Evolutionary conservation across 164 flowering plant species (phyloP), one percentile per base, ranked within the genome.

Genomic region (Sextonia rubra): DNA sequence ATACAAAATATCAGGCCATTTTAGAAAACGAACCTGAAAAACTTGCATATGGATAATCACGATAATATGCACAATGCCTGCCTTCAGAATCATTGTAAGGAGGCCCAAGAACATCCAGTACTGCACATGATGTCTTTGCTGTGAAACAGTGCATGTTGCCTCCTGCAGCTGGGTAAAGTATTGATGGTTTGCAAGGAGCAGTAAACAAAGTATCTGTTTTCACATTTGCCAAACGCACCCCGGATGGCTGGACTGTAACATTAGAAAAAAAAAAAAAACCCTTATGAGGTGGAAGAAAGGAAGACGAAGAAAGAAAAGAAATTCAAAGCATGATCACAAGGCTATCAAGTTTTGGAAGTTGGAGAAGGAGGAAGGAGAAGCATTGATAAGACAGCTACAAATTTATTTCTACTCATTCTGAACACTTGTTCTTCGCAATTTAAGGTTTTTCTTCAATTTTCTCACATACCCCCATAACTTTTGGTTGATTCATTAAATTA

Each of bases 81-180:
- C 89, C 98, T 27, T 91, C 92, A 15, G 81, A 81, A 63, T 80
- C 80, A 0, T 90, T 84, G 74, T 94, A 94, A 27, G 98, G 97
- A 37, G 98, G 98, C 70, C 95, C 95, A 32, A 94, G 69, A 66
- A 94, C 97, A 80, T 94, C 98, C 65, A 94, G 89, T 48, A 94
- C 83, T 0, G 87, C 95, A 71, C 97, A 91, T 6, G 98, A 83
- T 29, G 93, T 91, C 48, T 86, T 67, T 18, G 98, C 98, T 1
- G 85, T 89, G 81, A 92, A 91, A 17, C 79, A 80, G 77, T 92
- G 98, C 70, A 94, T 87, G 74, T 94, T 94, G 47, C 98, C 97
- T 58, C 97, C 98, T 2, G 90, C 75, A 17, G 88, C 84, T 52
- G 98, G 97, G 78, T 91, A 94, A 18, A 94, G 73, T 2, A 94